These are phyloP conservation scores for Elongisporangium anandrum DNA, from an alignment of 352 stramenopile genomes.

Conservation along the genomic window DNA sequence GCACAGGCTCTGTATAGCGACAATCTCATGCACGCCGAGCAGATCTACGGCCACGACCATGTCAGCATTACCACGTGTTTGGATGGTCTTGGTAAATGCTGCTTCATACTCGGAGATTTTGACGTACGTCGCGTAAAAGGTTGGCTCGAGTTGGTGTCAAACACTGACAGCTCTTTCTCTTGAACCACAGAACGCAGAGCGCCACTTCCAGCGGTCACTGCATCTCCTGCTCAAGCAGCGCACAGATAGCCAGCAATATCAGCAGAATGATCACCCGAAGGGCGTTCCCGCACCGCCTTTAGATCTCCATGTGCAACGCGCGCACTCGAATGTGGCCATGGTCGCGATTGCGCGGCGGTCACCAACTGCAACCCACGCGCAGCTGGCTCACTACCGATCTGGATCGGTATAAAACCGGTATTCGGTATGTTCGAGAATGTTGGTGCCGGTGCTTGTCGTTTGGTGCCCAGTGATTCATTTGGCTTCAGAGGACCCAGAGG, in stretches of 20 bases:
- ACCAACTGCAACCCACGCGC: slow-evolving; percentile 6
- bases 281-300: background rate
- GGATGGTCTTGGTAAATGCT: slow-evolving; percentile 51
- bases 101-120: slow-evolving; percentile 48
- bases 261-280: background rate
- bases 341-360: slow-evolving; percentile 42
- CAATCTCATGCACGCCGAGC: slow-evolving; percentile 24
- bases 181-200: slow-evolving; percentile 27
- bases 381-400: slow-evolving; percentile 5
- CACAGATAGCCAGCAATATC: background rate
- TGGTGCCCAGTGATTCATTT: slow-evolving; percentile 7
- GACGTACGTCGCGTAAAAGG: slow-evolving; percentile 21
- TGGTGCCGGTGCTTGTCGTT: slow-evolving; percentile 5
- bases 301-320: slow-evolving; percentile 19
- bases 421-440: slow-evolving; percentile 1
- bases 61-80: slow-evolving; percentile 20
- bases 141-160: background rate
- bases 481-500: slow-evolving; percentile 2
- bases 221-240: slow-evolving; percentile 7
- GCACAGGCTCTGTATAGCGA: slow-evolving; percentile 26
- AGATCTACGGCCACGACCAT: slow-evolving; percentile 17
- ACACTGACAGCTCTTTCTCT: background rate
- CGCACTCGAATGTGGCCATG: slow-evolving; percentile 61
- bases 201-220: slow-evolving; percentile 35
- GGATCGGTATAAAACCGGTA: slow-evolving; percentile 1